phyloP scores from a whole-genome alignment of 495 filamentous ascomycete genomes.

The Pyrenula massariospora region DNA sequence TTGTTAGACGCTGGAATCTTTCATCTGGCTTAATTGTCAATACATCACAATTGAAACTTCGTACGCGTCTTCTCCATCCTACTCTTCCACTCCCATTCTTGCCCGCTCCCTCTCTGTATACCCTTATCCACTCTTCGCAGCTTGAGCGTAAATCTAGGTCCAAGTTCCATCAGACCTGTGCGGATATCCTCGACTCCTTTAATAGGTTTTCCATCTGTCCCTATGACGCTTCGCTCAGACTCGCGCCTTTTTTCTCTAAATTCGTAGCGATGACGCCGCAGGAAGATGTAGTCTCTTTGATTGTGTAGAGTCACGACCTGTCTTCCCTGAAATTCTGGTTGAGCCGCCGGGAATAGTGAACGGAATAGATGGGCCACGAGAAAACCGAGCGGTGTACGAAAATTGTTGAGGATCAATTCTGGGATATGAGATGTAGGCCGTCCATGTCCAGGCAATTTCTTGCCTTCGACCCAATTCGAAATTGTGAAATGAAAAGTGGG shows the following conservation, averaged over 20 bases:
- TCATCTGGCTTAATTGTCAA: too few relatives aligned
- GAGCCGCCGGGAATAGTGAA: conserved; percentile 60
- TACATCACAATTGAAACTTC: conserved; percentile 71
- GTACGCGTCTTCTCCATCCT: conserved; percentile 88
- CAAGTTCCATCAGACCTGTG: conserved; percentile 75
- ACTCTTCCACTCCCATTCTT: conserved; percentile 92
- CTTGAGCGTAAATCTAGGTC: conserved; percentile 77
- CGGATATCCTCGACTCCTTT: conserved; percentile 71
- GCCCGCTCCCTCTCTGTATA: conserved; percentile 66
- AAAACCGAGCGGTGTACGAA: conserved; percentile 83
- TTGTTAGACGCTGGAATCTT: too few relatives aligned
- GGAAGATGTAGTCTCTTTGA: conserved; percentile 92
- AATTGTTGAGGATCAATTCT: conserved; percentile 90
- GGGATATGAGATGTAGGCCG: conserved; percentile 81
- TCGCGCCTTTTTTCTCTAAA: conserved; percentile 78
- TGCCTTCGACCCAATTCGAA: conserved; percentile 75
- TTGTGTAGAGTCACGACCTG: conserved; percentile 91
- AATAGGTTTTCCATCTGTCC: conserved; percentile 75
- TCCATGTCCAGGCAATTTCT: conserved; percentile 76
- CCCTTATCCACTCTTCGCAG: conserved; percentile 85
- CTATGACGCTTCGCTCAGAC: conserved; percentile 80
- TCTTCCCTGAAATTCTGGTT: conserved; percentile 70
- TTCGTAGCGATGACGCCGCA: conserved; percentile 79
- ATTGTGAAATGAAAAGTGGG: conserved; percentile 84
- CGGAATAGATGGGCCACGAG: conserved; percentile 81